These are phyloP conservation scores for Cytospora mali DNA, from an alignment of 2,329 filamentous ascomycete species.

Conservation along the genomic window DNA sequence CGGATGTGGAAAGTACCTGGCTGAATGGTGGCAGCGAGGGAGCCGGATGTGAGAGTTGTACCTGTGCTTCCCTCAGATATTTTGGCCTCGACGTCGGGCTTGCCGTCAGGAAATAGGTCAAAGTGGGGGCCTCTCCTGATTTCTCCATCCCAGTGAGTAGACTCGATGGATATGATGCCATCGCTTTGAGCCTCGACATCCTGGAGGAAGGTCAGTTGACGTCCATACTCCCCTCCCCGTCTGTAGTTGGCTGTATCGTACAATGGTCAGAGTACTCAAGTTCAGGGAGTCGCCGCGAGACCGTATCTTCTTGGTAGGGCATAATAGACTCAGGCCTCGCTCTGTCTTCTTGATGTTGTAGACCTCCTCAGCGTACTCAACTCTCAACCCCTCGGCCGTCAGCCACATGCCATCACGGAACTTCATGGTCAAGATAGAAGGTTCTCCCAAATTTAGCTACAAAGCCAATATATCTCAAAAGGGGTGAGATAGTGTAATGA, in stretches of 20 bases:
- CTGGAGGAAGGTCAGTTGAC: slow-evolving; percentile 34
- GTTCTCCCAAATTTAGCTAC: too few relatives aligned
- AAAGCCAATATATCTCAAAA: neutral
- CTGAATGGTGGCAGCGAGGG: slow-evolving; percentile 54
- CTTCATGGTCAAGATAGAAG: slow-evolving; percentile 48
- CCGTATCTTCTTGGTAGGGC: slow-evolving; percentile 58
- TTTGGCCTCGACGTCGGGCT: slow-evolving; percentile 43
- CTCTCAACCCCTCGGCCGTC: slow-evolving; percentile 58
- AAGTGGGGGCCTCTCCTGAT: slow-evolving; percentile 57
- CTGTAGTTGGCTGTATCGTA: slow-evolving; percentile 32
- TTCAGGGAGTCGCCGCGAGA: slow-evolving; percentile 60
- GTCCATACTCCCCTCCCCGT: too few relatives aligned
- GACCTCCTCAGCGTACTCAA: slow-evolving; percentile 69
- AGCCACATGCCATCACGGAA: slow-evolving; percentile 71
- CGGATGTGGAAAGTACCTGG: slow-evolving; percentile 56
- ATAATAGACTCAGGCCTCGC: slow-evolving; percentile 56
- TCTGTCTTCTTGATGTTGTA: slow-evolving; percentile 53
- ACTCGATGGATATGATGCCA: slow-evolving; percentile 62
- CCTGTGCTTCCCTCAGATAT: slow-evolving; percentile 46
- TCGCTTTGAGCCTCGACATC: slow-evolving; percentile 60
- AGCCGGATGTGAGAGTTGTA: slow-evolving; percentile 54
- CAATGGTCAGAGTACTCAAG: slow-evolving; percentile 55
- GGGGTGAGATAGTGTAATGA: neutral
- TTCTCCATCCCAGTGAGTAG: slow-evolving; percentile 60
- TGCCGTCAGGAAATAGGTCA: slow-evolving; percentile 58